A percentile compares a stretch with the other conserved stretches of the same genome.
Evolutionary conservation across 441 rosid genomes (phyloP).

Genomic region (Adansonia madagascariensis): DNA sequence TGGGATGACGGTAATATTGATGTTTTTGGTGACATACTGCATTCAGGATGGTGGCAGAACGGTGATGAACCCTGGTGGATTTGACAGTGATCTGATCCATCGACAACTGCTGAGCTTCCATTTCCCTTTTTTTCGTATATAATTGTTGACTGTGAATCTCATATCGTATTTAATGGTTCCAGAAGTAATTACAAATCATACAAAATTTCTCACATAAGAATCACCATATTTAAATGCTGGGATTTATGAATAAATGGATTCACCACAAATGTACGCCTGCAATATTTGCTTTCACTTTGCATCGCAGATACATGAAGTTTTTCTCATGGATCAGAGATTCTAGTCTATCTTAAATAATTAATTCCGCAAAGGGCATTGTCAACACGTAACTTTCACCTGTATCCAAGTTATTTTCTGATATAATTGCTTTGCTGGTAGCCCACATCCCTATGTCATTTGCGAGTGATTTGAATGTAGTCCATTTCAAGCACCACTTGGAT

Average conservation of each 20-base stretch:
- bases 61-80: constrained; percentile 26
- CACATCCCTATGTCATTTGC: neutral
- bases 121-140: neutral
- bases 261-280: too few relatives aligned
- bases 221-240: neutral
- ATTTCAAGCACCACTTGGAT: constrained; percentile 3
- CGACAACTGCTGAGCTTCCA: constrained; percentile 17
- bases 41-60: constrained; percentile 24
- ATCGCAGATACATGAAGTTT: neutral
- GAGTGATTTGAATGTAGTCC: constrained; percentile 15
- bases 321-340: neutral
- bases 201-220: constrained; percentile 7
- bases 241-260: neutral
- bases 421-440: neutral
- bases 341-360: neutral
- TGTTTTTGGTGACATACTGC: constrained; percentile 12
- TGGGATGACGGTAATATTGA: neutral
- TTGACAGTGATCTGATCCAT: constrained; percentile 31
- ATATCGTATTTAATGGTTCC: neutral
- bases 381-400: constrained; percentile 3
- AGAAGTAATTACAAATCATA: constrained; percentile 18
- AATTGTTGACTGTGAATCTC: constrained; percentile 8
- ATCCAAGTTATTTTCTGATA: neutral
- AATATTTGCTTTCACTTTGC: too few relatives aligned
- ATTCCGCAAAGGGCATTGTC: neutral